Base-by-base conservation (phyloP, 371 early-diverging fungal species). In the Mucor indicus region DNA sequence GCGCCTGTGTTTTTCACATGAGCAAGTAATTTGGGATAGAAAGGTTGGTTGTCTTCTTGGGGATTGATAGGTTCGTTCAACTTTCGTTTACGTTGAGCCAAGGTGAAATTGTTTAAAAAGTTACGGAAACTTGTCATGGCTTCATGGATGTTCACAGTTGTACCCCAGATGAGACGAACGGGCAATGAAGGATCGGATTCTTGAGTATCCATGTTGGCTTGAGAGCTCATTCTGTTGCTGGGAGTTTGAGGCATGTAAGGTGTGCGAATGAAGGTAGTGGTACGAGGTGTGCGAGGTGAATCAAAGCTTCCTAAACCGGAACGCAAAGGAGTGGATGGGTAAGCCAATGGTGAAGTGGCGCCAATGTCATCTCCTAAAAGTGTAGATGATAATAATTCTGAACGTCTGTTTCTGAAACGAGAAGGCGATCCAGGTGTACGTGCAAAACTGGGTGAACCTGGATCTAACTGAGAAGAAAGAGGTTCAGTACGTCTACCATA, bases 151-250 rank as follows among this genome's bases (percentile, higher is more conserved):
- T 93, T 92, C 57, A 99, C 88, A 7, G 92, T 93, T 0, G 99
- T 99, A 36, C 99, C 99, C 99, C 99, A 99, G 50, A 99, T 96
- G 47, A 92, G 72, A 40, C 85, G 81, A 12, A 59, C 62, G 11
- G 67, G 48, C 32, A 64, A 31, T 1, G 83, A 68, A 30, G 74
- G 77, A 33, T 77, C 77, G 3, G 57, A 48, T 15, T 69, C 72
- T 53, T 75, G 71, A 1, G 69, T 60, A 25, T 69, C 71, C n/a
- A 46, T 31, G 19, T 47, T 50, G 21, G 55, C 25, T 27, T 5
- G 7, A 27, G 7, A 7, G 5, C 7, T 7, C 29, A 27, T 27
- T 27, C 11, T 11, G 27, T 38, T 50, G 12, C 48, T 44, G n/a
- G 64, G 60, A 24, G 63, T 58, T 30, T 50, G 55, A 37, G 66